Conservation (phyloP, 2,329 filamentous ascomycete genomes). For the Volutella citrinella region DNA sequence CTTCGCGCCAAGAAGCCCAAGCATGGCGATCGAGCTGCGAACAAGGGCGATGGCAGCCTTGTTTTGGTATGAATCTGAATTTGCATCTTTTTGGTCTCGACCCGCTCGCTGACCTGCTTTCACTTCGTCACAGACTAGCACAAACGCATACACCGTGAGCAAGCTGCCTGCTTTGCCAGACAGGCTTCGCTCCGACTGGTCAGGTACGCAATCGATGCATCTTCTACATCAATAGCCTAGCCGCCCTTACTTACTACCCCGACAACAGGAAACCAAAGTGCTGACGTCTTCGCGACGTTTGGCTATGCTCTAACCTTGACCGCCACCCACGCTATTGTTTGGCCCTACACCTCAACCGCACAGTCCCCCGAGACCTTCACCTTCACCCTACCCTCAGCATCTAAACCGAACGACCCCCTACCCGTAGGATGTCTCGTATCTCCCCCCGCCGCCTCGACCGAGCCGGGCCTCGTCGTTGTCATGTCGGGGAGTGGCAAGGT, state of each 20-base stretch:
- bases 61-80: conserved; percentile 52
- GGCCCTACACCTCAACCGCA: conserved; percentile 76
- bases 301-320: conserved; percentile 80
- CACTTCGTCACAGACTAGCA: conserved; percentile 77
- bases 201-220: conserved; percentile 50
- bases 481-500: conserved; percentile 82
- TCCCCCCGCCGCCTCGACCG: conserved; percentile 70
- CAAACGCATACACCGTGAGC: conserved; percentile 79
- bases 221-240: neutral
- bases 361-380: conserved; percentile 73
- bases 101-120: conserved; percentile 16
- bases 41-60: conserved; percentile 65
- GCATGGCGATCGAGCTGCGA: conserved; percentile 55
- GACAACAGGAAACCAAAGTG: conserved; percentile 58
- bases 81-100: conserved; percentile 6
- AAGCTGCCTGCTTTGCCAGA: conserved; percentile 82
- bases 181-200: conserved; percentile 63
- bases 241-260: conserved; percentile 13
- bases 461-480: conserved; percentile 83
- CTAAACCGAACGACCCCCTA: conserved; percentile 66
- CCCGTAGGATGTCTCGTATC: conserved; percentile 83
- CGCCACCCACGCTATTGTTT: conserved; percentile 78
- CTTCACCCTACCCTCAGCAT: conserved; percentile 74
- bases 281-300: conserved; percentile 60
- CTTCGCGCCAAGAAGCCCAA: conserved; percentile 62